These are phyloP conservation scores for Rhodotorula sp. DNA, from an alignment of 1,284 basidiomycete species.

Conservation along the genomic window DNA sequence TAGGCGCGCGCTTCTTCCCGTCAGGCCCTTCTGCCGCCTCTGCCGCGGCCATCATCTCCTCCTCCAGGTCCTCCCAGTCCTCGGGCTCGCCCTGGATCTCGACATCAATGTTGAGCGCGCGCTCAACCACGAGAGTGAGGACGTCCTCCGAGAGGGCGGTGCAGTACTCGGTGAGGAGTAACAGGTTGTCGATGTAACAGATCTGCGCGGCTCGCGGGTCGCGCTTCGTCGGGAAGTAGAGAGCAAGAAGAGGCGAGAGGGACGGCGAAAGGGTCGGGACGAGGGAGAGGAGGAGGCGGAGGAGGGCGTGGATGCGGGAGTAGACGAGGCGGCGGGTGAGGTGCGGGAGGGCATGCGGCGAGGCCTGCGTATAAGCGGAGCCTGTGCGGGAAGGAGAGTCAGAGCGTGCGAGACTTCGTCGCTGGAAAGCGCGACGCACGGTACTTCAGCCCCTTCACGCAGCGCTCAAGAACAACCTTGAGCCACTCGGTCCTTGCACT, in stretches of 20 bases:
- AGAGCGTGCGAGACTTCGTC: background rate
- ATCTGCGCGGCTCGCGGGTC: slow-evolving; percentile 78
- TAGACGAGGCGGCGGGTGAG: slow-evolving; percentile 82
- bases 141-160: slow-evolving; percentile 84
- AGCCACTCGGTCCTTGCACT: slow-evolving; percentile 93
- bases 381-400: slow-evolving; percentile 7
- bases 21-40: slow-evolving; percentile 61
- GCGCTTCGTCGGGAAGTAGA: slow-evolving; percentile 89
- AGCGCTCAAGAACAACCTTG: slow-evolving; percentile 74
- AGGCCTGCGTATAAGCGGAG: slow-evolving; percentile 36
- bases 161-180: slow-evolving; percentile 84
- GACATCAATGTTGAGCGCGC: slow-evolving; percentile 92
- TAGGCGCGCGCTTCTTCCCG: slow-evolving; percentile 29
- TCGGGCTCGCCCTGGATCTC: slow-evolving; percentile 96
- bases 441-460: slow-evolving; percentile 81
- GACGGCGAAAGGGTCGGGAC: slow-evolving; percentile 86
- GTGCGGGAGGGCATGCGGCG: slow-evolving; percentile 52
- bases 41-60: slow-evolving; percentile 51
- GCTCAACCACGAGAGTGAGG: slow-evolving; percentile 80
- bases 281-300: slow-evolving; percentile 79
- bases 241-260: slow-evolving; percentile 78
- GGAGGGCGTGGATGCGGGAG: slow-evolving; percentile 79
- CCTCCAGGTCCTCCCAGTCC: slow-evolving; percentile 67
- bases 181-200: slow-evolving; percentile 88
- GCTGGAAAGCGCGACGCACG: slow-evolving; percentile 63